Evolutionary conservation across 345 rosid species (phyloP), one percentile per base, ranked within the genome.

Genomic region (Brassica carinata): DNA sequence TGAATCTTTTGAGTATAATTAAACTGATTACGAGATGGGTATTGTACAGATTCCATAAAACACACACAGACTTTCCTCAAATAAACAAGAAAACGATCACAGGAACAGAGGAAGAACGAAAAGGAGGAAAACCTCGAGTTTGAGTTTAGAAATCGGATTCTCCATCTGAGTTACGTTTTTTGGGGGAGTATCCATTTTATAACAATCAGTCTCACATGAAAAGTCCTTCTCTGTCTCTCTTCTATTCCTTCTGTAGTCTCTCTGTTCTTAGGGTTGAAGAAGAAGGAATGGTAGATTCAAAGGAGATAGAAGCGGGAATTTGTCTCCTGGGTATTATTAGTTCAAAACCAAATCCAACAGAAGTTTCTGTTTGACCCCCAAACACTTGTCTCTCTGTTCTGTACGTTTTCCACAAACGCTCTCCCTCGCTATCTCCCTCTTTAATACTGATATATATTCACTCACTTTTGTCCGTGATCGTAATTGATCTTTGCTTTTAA

Each of bases 1-100:
- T 61, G 17, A 63, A 63, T 19, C 64, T 53, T 62, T 59, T 45
- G 64, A 61, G 23, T 34, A 67, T 5, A 73, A 48, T 14, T 48
- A 4, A 48, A 48, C 57, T 48, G 15, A 62, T 17, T 74, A 10
- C 70, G 57, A 74, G 15, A 72, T 34, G 48, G 67, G 61, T 27
- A 17, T n/a, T 80, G 4, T 0, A 51, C 40, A 65, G 53, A 69
- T 36, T n/a, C 45, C 19, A 70, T 7, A 33, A 74, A 53, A 18
- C 17, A 48, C 11, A 69, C 43, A 33, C 9, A 58, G 51, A 69
- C 29, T 67, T 40, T 19, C 27, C 45, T 31, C 45, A 79, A 73
- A 67, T 33, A 17, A 9, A 19, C 29, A 58, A 19, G 5, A 23
- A 23, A 61, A 26, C 1, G 14, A 61, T 31, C n/a, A 30, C 31